Evolutionary conservation across 2,329 filamentous ascomycete species (phyloP).

Genomic region (Monilinia aucupariae): DNA sequence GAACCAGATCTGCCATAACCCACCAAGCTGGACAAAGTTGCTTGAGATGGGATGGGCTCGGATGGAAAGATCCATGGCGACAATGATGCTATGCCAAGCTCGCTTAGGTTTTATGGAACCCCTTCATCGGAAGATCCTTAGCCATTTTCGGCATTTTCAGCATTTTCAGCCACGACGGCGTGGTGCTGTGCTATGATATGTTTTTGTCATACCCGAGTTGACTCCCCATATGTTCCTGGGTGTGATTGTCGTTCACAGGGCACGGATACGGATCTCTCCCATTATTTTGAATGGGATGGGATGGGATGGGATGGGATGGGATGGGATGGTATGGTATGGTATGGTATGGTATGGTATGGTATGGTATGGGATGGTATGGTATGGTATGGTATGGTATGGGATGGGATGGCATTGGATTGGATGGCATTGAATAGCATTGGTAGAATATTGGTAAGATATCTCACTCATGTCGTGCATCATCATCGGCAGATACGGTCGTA

Average conservation of each 20-base stretch:
- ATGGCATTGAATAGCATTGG: too few species aligned
- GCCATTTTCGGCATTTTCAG: slow-evolving; percentile 41
- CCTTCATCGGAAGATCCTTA: slow-evolving; percentile 49
- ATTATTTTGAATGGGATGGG: neutral
- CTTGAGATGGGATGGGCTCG: neutral
- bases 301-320: too few species aligned
- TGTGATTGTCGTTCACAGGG: neutral
- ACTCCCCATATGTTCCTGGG: neutral
- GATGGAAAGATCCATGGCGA: slow-evolving; percentile 2
- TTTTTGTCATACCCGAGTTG: too few species aligned
- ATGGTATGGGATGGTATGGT: too few species aligned
- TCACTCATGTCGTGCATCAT: slow-evolving; percentile 1
- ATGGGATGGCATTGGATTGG: too few species aligned
- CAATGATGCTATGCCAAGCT: slow-evolving; percentile 14
- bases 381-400: too few species aligned
- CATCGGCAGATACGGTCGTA: neutral
- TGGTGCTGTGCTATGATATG: slow-evolving; percentile 37
- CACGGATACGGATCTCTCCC: neutral
- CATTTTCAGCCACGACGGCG: slow-evolving; percentile 38
- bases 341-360: too few species aligned
- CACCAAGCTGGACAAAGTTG: slow-evolving; percentile 1
- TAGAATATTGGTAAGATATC: neutral
- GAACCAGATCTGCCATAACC: neutral
- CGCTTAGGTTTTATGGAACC: slow-evolving; percentile 8
- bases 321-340: too few species aligned